These are phyloP conservation scores for Macrolepiota albuminosa DNA, from an alignment of 768 basidiomycete species.

Conservation along the genomic window DNA sequence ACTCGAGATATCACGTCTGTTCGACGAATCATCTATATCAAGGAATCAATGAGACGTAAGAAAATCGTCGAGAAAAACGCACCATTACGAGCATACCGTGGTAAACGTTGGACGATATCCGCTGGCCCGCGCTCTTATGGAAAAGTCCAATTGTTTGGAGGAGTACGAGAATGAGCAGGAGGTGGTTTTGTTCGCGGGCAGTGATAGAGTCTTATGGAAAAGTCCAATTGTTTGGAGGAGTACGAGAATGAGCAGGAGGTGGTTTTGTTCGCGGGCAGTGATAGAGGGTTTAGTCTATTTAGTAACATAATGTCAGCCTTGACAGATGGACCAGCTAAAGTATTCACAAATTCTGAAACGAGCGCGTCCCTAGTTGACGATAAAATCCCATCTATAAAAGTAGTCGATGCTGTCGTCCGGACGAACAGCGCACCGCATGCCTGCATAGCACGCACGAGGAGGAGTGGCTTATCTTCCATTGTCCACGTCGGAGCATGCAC, in stretches of 20 bases:
- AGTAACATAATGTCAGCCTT: slow-evolving; percentile 9
- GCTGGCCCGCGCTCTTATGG: slow-evolving; percentile 44
- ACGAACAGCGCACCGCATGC: slow-evolving; percentile 59
- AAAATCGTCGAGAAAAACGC: slow-evolving; percentile 13
- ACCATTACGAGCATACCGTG: slow-evolving; percentile 61
- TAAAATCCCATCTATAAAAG: slow-evolving; percentile 44
- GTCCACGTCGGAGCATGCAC: slow-evolving; percentile 54
- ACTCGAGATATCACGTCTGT: slow-evolving; percentile 39
- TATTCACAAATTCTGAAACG: slow-evolving; percentile 52
- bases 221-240: slow-evolving; percentile 55
- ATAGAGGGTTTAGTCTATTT: slow-evolving; percentile 33
- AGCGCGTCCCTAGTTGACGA: slow-evolving; percentile 41
- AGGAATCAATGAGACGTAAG: neutral
- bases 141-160: slow-evolving; percentile 55
- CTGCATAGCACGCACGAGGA: slow-evolving; percentile 53
- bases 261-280: slow-evolving; percentile 31
- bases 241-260: slow-evolving; percentile 44
- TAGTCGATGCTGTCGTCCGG: slow-evolving; percentile 40
- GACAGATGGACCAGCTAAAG: slow-evolving; percentile 2
- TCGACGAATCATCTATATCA: slow-evolving; percentile 40
- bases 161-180: slow-evolving; percentile 45
- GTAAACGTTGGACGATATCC: slow-evolving; percentile 46
- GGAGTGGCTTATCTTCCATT: slow-evolving; percentile 40
- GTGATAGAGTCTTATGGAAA: slow-evolving; percentile 39
- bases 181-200: slow-evolving; percentile 33